Evolutionary conservation across 2,329 filamentous ascomycete species (phyloP).

Genomic region (Colletotrichum incanum): DNA sequence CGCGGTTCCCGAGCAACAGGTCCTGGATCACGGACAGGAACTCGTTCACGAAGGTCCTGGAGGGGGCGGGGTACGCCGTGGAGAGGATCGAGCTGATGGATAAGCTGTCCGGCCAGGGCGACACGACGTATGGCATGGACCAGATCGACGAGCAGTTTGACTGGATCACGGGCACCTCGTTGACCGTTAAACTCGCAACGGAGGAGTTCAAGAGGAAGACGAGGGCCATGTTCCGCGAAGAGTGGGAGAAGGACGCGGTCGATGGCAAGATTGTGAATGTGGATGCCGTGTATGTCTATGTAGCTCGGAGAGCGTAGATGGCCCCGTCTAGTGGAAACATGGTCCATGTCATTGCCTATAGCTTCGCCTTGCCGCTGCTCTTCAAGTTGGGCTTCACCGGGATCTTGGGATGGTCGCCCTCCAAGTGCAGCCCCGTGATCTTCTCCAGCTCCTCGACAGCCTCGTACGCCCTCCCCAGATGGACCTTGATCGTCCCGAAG

Average conservation of each 20-base stretch:
- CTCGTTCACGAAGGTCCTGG: conserved; percentile 50
- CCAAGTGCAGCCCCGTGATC: conserved; percentile 78
- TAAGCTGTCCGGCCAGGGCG: conserved; percentile 46
- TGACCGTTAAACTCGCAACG: conserved; percentile 43
- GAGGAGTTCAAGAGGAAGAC: conserved; percentile 47
- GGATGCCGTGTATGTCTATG: conserved; percentile 51
- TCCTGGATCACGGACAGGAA: conserved; percentile 50
- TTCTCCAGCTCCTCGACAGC: conserved; percentile 87
- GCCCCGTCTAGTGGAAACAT: neutral
- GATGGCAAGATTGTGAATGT: conserved; percentile 50
- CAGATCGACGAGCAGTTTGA: conserved; percentile 52
- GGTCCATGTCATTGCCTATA: conserved; percentile 52
- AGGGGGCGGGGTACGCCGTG: conserved; percentile 48
- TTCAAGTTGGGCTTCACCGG: conserved; percentile 58
- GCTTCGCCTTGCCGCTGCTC: conserved; percentile 59
- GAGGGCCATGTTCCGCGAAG: conserved; percentile 49
- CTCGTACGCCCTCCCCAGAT: conserved; percentile 82
- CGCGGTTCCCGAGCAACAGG: conserved; percentile 49
- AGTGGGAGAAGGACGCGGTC: conserved; percentile 51
- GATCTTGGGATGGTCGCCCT: conserved; percentile 68
- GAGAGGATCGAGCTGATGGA: conserved; percentile 49
- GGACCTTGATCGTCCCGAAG: conserved; percentile 88
- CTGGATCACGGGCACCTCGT: conserved; percentile 43
- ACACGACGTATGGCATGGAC: conserved; percentile 45
- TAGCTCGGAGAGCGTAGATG: conserved; percentile 45